Conservation (phyloP, 2,329 filamentous ascomycete species). For the Ophiocordyceps polyrhachis-furcata region DNA sequence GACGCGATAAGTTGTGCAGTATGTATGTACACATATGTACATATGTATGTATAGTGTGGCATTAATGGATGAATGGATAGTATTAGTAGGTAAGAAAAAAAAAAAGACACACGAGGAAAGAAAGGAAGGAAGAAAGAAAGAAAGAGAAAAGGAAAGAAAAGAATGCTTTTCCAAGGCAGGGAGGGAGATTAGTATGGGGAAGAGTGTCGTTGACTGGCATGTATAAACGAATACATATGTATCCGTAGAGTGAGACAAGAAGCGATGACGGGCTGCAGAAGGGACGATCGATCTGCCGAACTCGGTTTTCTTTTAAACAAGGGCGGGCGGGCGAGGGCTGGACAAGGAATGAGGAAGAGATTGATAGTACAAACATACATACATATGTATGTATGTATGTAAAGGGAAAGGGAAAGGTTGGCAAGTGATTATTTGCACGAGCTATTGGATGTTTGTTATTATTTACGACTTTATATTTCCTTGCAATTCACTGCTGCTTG, state of each 20-base stretch:
- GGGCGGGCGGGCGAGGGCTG: too few relatives aligned
- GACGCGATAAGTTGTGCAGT: too few relatives aligned
- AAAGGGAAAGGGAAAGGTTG: neutral
- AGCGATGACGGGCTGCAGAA: too few relatives aligned
- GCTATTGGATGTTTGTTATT: too few relatives aligned
- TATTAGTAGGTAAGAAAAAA: neutral
- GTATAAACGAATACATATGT: neutral
- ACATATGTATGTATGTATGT: too few relatives aligned
- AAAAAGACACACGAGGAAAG: neutral
- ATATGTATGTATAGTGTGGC: too few relatives aligned
- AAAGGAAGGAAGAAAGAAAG: neutral
- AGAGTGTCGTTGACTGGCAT: neutral
- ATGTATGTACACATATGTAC: too few relatives aligned
- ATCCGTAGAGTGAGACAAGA: neutral
- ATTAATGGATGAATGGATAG: neutral
- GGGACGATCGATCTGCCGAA: too few relatives aligned
- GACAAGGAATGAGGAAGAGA: neutral
- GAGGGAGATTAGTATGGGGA: constrained; percentile 1
- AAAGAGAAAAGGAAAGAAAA: neutral
- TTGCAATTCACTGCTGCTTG: too few relatives aligned
- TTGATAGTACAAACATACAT: neutral
- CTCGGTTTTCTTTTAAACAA: too few relatives aligned
- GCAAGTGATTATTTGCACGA: too few relatives aligned
- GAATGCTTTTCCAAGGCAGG: neutral
- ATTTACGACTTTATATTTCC: too few relatives aligned